Evolutionary conservation across 1,284 basidiomycete genomes (phyloP).

Genomic region (Abortiporus biennis): DNA sequence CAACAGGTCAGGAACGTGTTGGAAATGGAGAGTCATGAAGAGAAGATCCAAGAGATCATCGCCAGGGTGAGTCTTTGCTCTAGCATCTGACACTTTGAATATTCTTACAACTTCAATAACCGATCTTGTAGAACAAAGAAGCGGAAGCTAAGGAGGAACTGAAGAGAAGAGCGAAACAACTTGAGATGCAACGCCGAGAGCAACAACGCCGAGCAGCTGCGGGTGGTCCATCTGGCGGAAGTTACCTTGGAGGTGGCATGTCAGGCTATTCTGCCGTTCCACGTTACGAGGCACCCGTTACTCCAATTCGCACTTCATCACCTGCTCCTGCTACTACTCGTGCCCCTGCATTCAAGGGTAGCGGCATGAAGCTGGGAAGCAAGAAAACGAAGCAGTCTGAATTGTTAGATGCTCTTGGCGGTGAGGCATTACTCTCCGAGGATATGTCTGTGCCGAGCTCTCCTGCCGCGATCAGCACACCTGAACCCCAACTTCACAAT

Average conservation of each 20-base stretch:
- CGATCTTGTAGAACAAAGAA: slow-evolving; percentile 85
- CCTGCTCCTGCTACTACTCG: slow-evolving; percentile 48
- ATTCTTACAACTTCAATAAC: slow-evolving; percentile 2
- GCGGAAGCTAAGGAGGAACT: slow-evolving; percentile 99
- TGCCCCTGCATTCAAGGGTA: slow-evolving; percentile 84
- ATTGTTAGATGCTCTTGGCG: slow-evolving; percentile 82
- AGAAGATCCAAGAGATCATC: slow-evolving; percentile 99
- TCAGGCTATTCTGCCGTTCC: slow-evolving; percentile 68
- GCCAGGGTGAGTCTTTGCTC: slow-evolving; percentile 56
- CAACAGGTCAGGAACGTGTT: slow-evolving; percentile 89
- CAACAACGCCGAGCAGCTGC: slow-evolving; percentile 73
- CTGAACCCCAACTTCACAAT: slow-evolving; percentile 31
- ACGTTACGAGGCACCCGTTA: slow-evolving; percentile 55
- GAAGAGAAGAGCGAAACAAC: slow-evolving; percentile 95
- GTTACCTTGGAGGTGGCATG: slow-evolving; percentile 58
- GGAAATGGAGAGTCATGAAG: slow-evolving; percentile 99
- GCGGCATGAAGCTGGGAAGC: slow-evolving; percentile 96
- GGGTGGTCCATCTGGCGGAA: slow-evolving; percentile 35
- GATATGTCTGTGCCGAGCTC: slow-evolving; percentile 56
- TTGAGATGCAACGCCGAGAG: slow-evolving; percentile 96
- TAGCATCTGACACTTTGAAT: background rate
- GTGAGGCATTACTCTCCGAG: slow-evolving; percentile 60
- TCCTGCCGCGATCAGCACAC: slow-evolving; percentile 41
- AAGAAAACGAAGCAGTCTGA: slow-evolving; percentile 90
- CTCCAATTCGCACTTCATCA: slow-evolving; percentile 40